These are phyloP conservation scores for Metarhizium anisopliae DNA, from an alignment of 2,329 filamentous ascomycete genomes.

Conservation along the genomic window DNA sequence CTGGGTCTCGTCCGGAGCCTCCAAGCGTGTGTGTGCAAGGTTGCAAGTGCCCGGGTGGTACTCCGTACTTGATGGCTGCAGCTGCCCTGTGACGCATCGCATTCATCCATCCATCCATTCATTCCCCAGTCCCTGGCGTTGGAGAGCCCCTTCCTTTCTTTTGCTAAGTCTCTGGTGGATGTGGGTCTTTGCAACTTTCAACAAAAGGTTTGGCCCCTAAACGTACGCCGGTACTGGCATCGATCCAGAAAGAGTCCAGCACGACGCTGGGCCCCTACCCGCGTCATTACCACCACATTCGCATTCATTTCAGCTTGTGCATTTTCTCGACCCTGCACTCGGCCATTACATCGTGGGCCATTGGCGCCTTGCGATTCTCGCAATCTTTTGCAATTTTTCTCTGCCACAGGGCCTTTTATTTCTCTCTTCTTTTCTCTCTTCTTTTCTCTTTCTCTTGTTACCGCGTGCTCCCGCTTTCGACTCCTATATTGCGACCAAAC, in stretches of 20 bases:
- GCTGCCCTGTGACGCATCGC: neutral
- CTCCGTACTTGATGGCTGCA: neutral
- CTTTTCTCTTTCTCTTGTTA: neutral
- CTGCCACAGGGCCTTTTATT: neutral
- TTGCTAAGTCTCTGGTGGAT: slow-evolving; percentile 2
- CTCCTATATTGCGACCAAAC: neutral
- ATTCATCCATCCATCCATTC: too few relatives aligned
- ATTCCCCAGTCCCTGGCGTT: neutral
- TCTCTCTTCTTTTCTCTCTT: neutral
- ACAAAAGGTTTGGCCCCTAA: slow-evolving; percentile 7
- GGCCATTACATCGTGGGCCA: neutral
- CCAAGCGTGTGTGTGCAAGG: too few relatives aligned
- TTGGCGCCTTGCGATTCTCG: neutral
- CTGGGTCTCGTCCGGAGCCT: neutral
- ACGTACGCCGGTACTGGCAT: slow-evolving; percentile 1
- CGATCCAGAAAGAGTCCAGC: slow-evolving; percentile 4
- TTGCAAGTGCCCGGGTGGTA: neutral
- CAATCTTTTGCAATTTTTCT: neutral
- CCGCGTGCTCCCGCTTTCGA: neutral
- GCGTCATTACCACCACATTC: neutral
- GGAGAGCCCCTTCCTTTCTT: slow-evolving; percentile 4
- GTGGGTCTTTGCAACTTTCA: neutral
- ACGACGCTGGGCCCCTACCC: neutral
- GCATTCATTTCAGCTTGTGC: too few relatives aligned
- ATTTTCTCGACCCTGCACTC: too few relatives aligned